Conservation (phyloP, 768 basidiomycete genomes). For the Lactifluus volemus region DNA sequence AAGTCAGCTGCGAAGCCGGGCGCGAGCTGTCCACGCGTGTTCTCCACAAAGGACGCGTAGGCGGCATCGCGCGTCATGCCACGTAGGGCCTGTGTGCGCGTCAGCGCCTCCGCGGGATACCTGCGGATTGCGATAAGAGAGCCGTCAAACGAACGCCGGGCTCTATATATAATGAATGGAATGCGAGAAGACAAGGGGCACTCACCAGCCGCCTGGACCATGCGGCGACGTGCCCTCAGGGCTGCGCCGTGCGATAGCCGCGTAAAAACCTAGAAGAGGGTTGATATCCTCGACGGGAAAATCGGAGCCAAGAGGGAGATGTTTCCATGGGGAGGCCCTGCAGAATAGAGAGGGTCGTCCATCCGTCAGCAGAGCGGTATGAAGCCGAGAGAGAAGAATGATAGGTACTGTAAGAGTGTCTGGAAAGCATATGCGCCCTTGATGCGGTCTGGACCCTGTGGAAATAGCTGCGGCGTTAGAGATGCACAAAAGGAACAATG, state of each 20-base stretch:
- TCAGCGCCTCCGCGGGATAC: conserved; percentile 69
- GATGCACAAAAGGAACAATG: not conserved
- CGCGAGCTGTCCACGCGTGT: conserved; percentile 58
- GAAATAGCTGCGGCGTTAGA: not conserved
- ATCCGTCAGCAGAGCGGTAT: not conserved
- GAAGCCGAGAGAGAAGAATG: not conserved
- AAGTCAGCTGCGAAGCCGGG: conserved; percentile 84
- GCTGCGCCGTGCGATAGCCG: conserved; percentile 69
- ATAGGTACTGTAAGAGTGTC: conserved; percentile 57
- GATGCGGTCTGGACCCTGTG: conserved; percentile 70
- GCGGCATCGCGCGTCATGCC: conserved; percentile 90
- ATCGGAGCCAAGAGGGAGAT: conserved; percentile 82
- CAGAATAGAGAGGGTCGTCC: not conserved
- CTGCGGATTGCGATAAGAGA: conserved; percentile 30
- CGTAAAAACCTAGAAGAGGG: conserved; percentile 84
- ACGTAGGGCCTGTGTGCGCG: conserved; percentile 73
- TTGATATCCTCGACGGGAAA: conserved; percentile 92
- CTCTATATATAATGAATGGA: not conserved
- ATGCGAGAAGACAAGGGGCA: not conserved
- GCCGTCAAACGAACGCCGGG: not conserved
- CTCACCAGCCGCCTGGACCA: conserved; percentile 74
- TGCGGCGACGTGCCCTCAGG: conserved; percentile 72
- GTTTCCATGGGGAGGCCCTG: conserved; percentile 42
- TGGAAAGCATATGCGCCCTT: conserved; percentile 88
- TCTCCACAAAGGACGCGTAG: conserved; percentile 76